phyloP scores from a whole-genome alignment of 2,329 filamentous ascomycete species.

The Apiospora aurea region DNA sequence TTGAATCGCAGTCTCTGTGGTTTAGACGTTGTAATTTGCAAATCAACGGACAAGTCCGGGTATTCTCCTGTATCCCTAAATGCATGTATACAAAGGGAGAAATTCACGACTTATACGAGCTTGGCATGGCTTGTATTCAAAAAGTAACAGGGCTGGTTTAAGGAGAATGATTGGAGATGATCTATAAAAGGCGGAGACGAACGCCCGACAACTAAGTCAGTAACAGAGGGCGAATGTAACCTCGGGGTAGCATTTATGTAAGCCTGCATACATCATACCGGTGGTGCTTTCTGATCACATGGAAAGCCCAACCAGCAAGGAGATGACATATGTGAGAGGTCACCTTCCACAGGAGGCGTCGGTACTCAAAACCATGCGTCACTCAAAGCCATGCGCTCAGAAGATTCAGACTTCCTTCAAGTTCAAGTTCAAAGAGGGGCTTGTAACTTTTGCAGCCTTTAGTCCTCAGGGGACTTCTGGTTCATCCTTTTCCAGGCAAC shows the following conservation, averaged over 20 bases:
- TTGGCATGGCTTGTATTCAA: neutral
- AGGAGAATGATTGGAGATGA: neutral
- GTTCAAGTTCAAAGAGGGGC: neutral
- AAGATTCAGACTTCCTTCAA: neutral
- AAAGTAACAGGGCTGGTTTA: neutral
- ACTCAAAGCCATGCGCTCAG: neutral
- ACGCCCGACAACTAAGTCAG: neutral
- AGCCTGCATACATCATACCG: neutral
- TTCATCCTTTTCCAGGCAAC: neutral
- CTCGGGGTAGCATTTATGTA: neutral
- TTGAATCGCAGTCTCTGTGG: neutral
- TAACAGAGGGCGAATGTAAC: conserved; percentile 13
- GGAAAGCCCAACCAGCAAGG: neutral
- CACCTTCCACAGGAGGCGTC: neutral
- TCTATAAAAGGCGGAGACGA: neutral
- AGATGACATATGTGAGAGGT: neutral
- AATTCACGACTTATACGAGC: neutral
- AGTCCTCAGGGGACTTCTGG: neutral
- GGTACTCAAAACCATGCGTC: neutral
- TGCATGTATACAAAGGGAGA: neutral
- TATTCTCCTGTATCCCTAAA: no score
- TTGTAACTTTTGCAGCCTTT: neutral
- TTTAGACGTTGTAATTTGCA: neutral
- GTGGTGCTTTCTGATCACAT: neutral
- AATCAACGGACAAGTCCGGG: no score